Conservation (phyloP, 2,329 filamentous ascomycete species). For the Myriosclerotinia duriaeana region DNA sequence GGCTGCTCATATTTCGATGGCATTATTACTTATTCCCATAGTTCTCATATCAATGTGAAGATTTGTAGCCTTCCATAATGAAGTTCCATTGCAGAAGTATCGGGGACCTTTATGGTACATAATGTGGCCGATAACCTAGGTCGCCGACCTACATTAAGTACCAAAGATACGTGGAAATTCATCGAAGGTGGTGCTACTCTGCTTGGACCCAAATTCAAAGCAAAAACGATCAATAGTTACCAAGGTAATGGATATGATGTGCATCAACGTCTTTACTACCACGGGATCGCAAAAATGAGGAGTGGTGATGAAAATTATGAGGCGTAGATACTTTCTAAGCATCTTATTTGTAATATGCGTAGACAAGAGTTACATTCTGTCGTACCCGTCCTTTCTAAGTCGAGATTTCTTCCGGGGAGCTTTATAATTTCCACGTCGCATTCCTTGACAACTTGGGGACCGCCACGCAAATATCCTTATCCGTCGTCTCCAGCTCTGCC, state of each 20-base stretch:
- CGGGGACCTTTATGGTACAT: slow-evolving; percentile 20
- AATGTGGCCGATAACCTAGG: slow-evolving; percentile 11
- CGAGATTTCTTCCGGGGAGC: neutral
- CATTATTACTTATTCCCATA: neutral
- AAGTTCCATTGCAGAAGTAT: slow-evolving; percentile 12
- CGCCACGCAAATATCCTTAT: slow-evolving; percentile 28
- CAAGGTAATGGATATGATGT: slow-evolving; percentile 14
- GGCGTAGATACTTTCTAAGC: neutral
- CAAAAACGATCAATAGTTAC: neutral
- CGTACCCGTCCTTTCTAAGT: slow-evolving; percentile 1
- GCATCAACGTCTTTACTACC: slow-evolving; percentile 17
- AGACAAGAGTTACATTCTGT: slow-evolving; percentile 5
- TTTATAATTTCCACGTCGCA: slow-evolving; percentile 26
- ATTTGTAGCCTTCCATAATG: slow-evolving; percentile 6
- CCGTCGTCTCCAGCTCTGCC: slow-evolving; percentile 45
- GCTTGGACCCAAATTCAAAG: neutral
- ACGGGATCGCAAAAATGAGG: slow-evolving; percentile 5
- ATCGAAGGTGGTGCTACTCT: slow-evolving; percentile 16
- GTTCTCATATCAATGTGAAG: neutral
- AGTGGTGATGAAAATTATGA: neutral
- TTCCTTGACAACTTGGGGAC: slow-evolving; percentile 27
- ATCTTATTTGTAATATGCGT: neutral
- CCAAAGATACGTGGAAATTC: slow-evolving; percentile 13
- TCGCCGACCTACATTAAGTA: slow-evolving; percentile 19
- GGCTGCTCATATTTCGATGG: neutral